Base-by-base conservation (phyloP, 2,329 filamentous ascomycete genomes). In the Rhynchosporium graminicola region DNA sequence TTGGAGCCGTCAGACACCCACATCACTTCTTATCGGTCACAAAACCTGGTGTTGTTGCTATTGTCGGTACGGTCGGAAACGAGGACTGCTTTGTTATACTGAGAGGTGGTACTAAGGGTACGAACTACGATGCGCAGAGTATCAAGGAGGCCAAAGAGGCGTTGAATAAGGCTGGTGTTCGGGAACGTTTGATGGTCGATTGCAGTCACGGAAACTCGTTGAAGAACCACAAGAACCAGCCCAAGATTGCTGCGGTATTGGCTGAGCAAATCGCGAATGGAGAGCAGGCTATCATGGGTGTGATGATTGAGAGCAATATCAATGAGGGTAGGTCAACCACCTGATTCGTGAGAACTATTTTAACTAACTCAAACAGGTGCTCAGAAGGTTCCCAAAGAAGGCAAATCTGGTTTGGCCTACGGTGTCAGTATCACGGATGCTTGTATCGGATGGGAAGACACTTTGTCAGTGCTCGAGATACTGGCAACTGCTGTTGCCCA, bases 271-370 rank as follows among this genome's bases (percentile, higher is more conserved):
- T 99, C 64, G 83, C 88, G 60, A 85, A 83, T 62, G 95, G 95
- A 42, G 94, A 98, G 80, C 63, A 70, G 28, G 89, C 82, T 55
- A 95, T 99, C 73, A 94, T 97, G 86, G 95, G 95, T 72, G 91
- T 98, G 64, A 99, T 99, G 95, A 96, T 99, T 73, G 95, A 99
- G 82, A 96, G 91, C 77, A 91, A 98, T 77, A 96, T 98, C 79
- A 89, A 94, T 72, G 94, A 97, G 80, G 93, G 90, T 89, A 76
- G 72, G 67, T 61, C 36, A 38, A 55, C 48, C 36, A 0, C 7
- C 3, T 13, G 13, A 3, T 13, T 10, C 29, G 10, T 15, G 0
- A n/a, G n/a, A n/a, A 29, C 47, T 2, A 7, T 31, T 52, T 52
- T 59, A 56, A 55, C 62, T 67, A 59, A 66, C n/a, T 8, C 29